These are phyloP conservation scores for Zostera marina DNA, from an alignment of 116 monocot species.

Conservation along the genomic window DNA sequence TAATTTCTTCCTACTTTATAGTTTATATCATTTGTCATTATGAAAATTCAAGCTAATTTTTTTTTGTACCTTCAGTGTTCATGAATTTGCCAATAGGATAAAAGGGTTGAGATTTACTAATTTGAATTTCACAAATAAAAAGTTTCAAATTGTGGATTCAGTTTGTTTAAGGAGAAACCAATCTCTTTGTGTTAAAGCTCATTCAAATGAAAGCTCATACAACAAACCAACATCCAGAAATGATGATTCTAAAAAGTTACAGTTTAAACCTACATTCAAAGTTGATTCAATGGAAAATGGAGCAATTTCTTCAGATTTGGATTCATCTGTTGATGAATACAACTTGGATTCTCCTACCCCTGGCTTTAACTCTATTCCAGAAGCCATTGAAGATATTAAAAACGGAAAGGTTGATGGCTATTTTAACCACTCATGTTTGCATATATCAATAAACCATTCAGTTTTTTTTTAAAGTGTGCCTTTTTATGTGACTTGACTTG, in stretches of 20 bases:
- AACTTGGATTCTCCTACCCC: constrained; percentile 71
- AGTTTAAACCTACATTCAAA: constrained; percentile 17
- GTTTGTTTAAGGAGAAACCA: neutral
- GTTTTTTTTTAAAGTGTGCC: neutral
- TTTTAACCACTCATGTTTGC: neutral
- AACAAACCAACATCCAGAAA: neutral
- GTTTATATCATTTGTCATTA: no score
- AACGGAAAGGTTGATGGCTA: constrained; percentile 59
- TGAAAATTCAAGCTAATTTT: neutral
- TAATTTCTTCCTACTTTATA: no score
- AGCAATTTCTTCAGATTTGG: constrained; percentile 26
- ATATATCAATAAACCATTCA: neutral
- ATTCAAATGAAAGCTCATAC: neutral
- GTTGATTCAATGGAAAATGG: constrained; percentile 24
- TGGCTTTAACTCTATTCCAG: constrained; percentile 66
- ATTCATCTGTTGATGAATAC: constrained; percentile 25
- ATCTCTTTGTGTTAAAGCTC: neutral
- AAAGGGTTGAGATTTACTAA: neutral
- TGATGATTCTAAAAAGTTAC: constrained; percentile 13
- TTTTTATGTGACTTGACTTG: constrained; percentile 4
- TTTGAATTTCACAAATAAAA: neutral
- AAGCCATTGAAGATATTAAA: constrained; percentile 85
- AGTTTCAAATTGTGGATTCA: neutral
- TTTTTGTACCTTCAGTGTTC: neutral
- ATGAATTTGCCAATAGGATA: neutral